Conservation (phyloP, 163 green algal species). For the Chlorella variabilis region DNA sequence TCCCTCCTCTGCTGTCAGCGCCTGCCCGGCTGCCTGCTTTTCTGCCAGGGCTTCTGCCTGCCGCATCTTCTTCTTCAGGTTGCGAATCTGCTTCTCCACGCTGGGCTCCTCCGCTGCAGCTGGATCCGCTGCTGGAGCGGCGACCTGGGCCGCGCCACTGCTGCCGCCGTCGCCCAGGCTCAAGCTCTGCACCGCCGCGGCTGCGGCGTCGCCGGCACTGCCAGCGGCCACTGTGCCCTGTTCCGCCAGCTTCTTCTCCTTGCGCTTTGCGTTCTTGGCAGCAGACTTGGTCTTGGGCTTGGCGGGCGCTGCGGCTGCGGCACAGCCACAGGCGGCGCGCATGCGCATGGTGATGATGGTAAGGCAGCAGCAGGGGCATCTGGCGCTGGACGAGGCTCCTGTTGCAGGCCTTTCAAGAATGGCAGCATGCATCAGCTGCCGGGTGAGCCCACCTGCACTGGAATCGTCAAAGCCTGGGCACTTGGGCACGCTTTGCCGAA, state of each 20-base stretch:
- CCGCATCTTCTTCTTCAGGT: conserved; percentile 65
- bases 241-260: conserved; percentile 61
- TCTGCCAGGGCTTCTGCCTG: conserved; percentile 54
- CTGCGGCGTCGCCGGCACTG: background rate
- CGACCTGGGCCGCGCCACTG: conserved; percentile 2
- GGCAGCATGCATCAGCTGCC: too few species aligned
- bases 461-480: conserved; percentile 54
- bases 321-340: background rate
- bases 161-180: background rate
- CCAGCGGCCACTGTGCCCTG: background rate
- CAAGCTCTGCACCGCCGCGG: background rate
- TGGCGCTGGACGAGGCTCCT: too few species aligned
- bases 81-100: conserved; percentile 48
- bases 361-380: too few species aligned
- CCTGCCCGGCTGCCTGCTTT: conserved; percentile 36
- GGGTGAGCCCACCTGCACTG: conserved; percentile 41
- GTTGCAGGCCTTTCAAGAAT: background rate
- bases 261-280: conserved; percentile 70
- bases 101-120: background rate
- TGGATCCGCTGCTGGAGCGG: background rate
- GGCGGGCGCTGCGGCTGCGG: conserved; percentile 18
- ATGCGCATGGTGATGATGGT: too few species aligned
- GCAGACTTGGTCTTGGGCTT: conserved; percentile 64
- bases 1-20: conserved; percentile 55
- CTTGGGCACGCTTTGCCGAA: conserved; percentile 55